These are phyloP conservation scores for Zygoascus meyerae DNA, from an alignment of 1,139 yeast species.

Conservation along the genomic window DNA sequence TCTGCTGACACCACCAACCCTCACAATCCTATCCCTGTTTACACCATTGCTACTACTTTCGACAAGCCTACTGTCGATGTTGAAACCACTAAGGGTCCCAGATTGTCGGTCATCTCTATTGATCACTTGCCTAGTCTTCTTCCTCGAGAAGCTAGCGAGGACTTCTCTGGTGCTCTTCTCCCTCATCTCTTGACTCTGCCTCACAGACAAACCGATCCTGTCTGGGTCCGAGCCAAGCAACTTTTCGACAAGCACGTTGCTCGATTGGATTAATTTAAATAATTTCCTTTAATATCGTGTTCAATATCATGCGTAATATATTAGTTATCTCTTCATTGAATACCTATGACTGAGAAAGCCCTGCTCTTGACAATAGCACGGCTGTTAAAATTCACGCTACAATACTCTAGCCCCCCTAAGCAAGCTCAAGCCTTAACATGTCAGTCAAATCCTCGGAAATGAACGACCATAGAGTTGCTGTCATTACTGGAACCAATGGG, in stretches of 20 bases:
- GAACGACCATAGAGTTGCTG: constrained; percentile 39
- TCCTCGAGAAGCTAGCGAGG: constrained; percentile 96
- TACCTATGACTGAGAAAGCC: too few relatives aligned
- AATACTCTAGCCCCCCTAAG: too few relatives aligned
- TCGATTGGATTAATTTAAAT: constrained; percentile 20
- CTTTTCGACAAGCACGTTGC: constrained; percentile 75
- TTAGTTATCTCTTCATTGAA: too few relatives aligned
- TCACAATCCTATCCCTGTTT: constrained; percentile 94
- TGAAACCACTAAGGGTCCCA: constrained; percentile 65
- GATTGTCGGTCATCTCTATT: constrained; percentile 83
- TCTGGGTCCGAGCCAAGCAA: constrained; percentile 84
- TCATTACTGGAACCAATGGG: constrained; percentile 61
- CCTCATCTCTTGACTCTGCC: constrained; percentile 86
- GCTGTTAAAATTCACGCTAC: too few relatives aligned
- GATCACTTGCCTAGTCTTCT: constrained; percentile 93
- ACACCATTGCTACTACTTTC: constrained; percentile 82
- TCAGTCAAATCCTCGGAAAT: not conserved
- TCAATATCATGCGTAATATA: not conserved
- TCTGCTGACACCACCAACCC: constrained; percentile 99
- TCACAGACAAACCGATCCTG: constrained; percentile 72
- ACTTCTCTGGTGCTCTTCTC: constrained; percentile 74
- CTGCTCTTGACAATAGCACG: too few relatives aligned
- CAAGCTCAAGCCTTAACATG: too few relatives aligned
- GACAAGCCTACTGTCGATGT: constrained; percentile 85
- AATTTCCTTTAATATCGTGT: not conserved